Evolutionary conservation across 2,329 filamentous ascomycete genomes (phyloP), one percentile per base, ranked within the genome.

Genomic region (Pseudocercospora fuligena): DNA sequence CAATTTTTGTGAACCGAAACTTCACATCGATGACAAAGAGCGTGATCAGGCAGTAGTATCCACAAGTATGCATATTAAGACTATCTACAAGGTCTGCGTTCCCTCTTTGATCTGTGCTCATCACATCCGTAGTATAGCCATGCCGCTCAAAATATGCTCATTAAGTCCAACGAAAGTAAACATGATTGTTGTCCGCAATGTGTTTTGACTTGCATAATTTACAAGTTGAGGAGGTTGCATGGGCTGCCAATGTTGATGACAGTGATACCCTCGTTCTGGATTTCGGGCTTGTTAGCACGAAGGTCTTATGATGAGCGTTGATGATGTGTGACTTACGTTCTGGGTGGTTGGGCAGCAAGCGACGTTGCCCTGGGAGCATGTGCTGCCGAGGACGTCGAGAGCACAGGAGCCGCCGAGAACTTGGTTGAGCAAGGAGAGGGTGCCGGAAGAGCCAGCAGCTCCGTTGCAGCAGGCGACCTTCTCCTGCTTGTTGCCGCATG

Each of bases 331-430:
- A 56, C 66, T 62, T 49, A 63, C 61, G 43, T 33, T 23, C 49
- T 63, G 62, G 16, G 59, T 31, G 60, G 63, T 65, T 49, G 58
- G 59, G 62, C 66, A 68, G 62, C 66, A 68, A 27, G 66, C 66
- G 47, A 67, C 54, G 16, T 56, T 47, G 54, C 64, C 64, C 60
- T 67, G 65, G 0, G 11, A 23, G 65, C 65, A 67, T 6, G 25
- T 14, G 16, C 49, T 58, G 49, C 61, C 57, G 49, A 64, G 16
- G 8, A 36, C 27, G 33, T 46, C n/a, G 31, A 68, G 54, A 11
- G 54, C 36, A 56, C 63, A 65, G 54, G 29, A 47, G 33, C 66
- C 66, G 19, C 60, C 54, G 23, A 68, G 56, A 16, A 67, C 6
- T 11, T 49, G 47, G 33, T 47, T 14, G 31, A 40, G 23, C 25